Evolutionary conservation across 73 alveolate species (phyloP), one percentile per base, ranked within the genome.

Genomic region (Paramecium sonneborni): DNA sequence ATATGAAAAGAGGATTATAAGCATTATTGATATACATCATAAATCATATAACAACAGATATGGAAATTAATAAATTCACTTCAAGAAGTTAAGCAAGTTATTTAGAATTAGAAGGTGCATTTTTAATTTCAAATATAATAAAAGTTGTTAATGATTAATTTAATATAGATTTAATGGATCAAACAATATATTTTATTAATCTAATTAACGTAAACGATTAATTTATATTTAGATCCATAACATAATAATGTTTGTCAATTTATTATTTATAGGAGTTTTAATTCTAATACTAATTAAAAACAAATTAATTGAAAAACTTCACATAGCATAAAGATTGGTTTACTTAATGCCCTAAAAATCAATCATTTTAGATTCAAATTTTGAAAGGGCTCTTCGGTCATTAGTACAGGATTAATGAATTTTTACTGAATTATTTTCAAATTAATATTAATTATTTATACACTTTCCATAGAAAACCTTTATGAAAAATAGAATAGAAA

Each of bases 61-160:
- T 46, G 74, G 90, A 79, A 23, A 46, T 79, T 21, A 79, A 79
- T 79, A 6, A 43, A 12, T 79, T 79, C 8, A 79, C 70, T 21
- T 24, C 32, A 24, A 79, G 72, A 79, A 43, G 44, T 26, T 7
- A 43, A 39, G 76, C 76, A 20, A 26, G 74, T 23, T 79, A 79
- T 46, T 14, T 41, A 43, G 90, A 79, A 1, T 79, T 79, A 79
- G 90, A 79, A 44, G 90, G 76, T 43, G 74, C 72, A 9, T 79
- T 79, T 44, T 44, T 41, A 44, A 76, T 79, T 12, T 79, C 90
- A 20, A 44, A 43, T 23, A 26, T 79, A 21, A 79, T 79, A 20
- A 79, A 39, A 23, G 72, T 23, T 10, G 44, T 79, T n/a, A 79
- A 79, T 79, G 41, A 39, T 30, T 18, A 39, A 26, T 79, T 79